Conservation (phyloP, 495 filamentous ascomycete species). For the Hyphodiscus hymeniophilus region DNA sequence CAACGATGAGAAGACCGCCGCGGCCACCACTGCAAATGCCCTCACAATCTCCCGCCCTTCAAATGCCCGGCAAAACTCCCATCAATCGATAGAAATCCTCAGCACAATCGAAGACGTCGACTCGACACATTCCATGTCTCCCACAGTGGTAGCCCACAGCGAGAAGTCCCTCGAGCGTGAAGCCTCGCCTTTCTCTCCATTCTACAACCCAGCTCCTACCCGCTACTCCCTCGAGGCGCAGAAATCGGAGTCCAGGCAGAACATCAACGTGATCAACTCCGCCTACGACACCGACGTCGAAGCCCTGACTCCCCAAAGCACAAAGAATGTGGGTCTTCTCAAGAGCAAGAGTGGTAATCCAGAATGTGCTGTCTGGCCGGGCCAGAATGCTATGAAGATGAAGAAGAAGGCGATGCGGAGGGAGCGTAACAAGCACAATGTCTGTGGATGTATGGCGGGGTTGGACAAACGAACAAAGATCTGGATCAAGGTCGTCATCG, state of each 20-base stretch:
- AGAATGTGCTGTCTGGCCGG: slow-evolving; percentile 35
- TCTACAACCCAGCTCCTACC: slow-evolving; percentile 46
- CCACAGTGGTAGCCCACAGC: background rate
- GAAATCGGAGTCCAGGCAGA: slow-evolving; percentile 31
- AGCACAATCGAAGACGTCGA: slow-evolving; percentile 18
- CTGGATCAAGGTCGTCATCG: slow-evolving; percentile 43
- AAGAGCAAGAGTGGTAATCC: slow-evolving; percentile 26
- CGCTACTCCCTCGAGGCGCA: slow-evolving; percentile 41
- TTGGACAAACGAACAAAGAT: slow-evolving; percentile 43
- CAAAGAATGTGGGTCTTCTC: slow-evolving; percentile 7
- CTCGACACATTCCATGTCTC: slow-evolving; percentile 11
- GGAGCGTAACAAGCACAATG: slow-evolving; percentile 17
- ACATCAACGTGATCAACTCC: slow-evolving; percentile 12
- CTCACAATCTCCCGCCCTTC: slow-evolving; percentile 16
- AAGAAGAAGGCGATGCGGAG: slow-evolving; percentile 20
- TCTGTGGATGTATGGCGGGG: slow-evolving; percentile 26
- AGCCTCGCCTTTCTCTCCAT: slow-evolving; percentile 42
- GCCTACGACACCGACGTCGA: slow-evolving; percentile 31
- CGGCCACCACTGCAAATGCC: slow-evolving; percentile 2
- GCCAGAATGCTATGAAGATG: slow-evolving; percentile 5
- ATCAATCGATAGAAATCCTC: slow-evolving; percentile 4
- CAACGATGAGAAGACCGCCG: slow-evolving; percentile 9
- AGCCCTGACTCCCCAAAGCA: slow-evolving; percentile 19
- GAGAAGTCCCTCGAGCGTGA: slow-evolving; percentile 1
- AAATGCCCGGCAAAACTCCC: slow-evolving; percentile 6